Percentiles rank a stretch among this genome's conserved stretches.
Conservation (phyloP, 495 filamentous ascomycete species). For the Neurospora sp. region DNA sequence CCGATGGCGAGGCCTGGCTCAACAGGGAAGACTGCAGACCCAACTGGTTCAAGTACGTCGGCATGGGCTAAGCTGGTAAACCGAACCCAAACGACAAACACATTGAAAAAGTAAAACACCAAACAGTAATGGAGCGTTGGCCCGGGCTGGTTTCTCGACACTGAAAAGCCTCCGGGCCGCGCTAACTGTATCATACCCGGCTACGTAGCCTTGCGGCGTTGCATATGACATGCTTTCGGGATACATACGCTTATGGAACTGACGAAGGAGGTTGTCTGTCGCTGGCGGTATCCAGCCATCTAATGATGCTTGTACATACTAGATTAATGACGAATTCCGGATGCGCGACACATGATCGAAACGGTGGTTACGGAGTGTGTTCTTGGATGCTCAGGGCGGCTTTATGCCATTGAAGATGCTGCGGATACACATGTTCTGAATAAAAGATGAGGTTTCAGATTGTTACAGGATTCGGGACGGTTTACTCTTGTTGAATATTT, state of each 20-base stretch:
- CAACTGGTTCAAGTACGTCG: constrained; percentile 92
- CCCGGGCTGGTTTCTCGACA: background rate
- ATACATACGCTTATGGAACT: constrained; percentile 5
- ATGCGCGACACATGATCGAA: background rate
- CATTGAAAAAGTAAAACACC: background rate
- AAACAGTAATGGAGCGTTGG: background rate
- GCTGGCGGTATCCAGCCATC: constrained; percentile 1
- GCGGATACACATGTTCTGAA: background rate
- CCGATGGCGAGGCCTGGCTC: constrained; percentile 74
- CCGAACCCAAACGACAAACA: background rate
- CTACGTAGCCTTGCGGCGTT: background rate
- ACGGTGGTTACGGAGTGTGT: background rate
- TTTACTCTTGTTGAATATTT: background rate
- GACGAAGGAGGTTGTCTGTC: constrained; percentile 4
- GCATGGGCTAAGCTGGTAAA: constrained; percentile 49
- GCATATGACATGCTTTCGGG: background rate
- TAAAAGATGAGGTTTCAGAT: background rate
- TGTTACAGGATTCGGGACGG: background rate
- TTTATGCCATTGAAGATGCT: background rate
- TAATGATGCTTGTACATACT: constrained; percentile 3
- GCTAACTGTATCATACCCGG: background rate
- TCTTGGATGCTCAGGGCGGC: background rate
- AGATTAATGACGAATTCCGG: constrained; percentile 4
- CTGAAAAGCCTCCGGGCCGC: background rate
- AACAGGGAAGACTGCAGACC: constrained; percentile 90